phyloP scores from a whole-genome alignment of 2,329 filamentous ascomycete species.

The Curvularia lunata region DNA sequence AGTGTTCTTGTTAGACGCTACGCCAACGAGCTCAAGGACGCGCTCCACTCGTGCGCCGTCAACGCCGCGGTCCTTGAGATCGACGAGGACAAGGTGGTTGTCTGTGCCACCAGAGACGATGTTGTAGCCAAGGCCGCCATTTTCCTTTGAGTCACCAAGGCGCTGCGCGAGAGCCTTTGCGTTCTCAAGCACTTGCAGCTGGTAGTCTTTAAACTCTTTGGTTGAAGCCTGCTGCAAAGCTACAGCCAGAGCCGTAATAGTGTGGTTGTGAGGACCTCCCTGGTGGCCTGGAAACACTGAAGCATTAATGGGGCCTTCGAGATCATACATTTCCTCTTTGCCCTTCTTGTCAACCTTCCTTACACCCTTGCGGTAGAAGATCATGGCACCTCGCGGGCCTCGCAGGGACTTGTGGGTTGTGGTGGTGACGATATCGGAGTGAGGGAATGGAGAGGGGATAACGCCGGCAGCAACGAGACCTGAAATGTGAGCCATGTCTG shows the following conservation, averaged over 20 bases:
- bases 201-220: constrained; percentile 90
- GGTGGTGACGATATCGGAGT: constrained; percentile 96
- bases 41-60: constrained; percentile 91
- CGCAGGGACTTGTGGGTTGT: constrained; percentile 99
- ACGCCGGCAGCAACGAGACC: constrained; percentile 92
- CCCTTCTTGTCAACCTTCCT: constrained; percentile 89
- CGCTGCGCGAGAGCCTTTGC: constrained; percentile 82
- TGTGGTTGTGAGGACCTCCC: constrained; percentile 98
- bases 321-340: constrained; percentile 90
- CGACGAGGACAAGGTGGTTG: constrained; percentile 93
- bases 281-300: constrained; percentile 99
- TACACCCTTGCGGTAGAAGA: constrained; percentile 98
- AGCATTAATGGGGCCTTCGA: constrained; percentile 91
- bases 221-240: constrained; percentile 92
- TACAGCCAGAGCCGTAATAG: constrained; percentile 92
- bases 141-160: constrained; percentile 72
- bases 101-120: constrained; percentile 94
- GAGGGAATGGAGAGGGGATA: constrained; percentile 88
- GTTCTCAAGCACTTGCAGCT: constrained; percentile 87
- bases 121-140: constrained; percentile 77
- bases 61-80: constrained; percentile 85
- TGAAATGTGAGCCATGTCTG: constrained; percentile 99
- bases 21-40: constrained; percentile 87
- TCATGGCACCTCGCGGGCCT: constrained; percentile 97
- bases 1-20: constrained; percentile 99